Evolutionary conservation across 257 asterid species (phyloP).

Genomic region (Fraxinus quadrangulata): DNA sequence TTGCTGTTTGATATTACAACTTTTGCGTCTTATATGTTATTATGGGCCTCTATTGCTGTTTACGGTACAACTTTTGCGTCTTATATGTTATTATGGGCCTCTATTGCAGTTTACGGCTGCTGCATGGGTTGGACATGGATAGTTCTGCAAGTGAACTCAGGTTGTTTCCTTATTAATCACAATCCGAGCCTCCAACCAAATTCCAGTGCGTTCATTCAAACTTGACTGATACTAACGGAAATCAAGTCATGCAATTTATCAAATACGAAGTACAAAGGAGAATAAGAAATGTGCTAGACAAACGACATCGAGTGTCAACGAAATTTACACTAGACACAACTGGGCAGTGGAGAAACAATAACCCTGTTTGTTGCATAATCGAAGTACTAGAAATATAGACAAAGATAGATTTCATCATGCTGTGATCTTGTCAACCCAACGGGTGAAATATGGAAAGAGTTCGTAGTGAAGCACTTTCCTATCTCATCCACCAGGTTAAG

Average conservation of each 20-base stretch:
- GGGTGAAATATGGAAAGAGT: background rate
- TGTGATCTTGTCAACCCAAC: background rate
- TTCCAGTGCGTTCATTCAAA: background rate
- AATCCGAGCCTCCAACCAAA: no score
- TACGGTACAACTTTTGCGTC: no score
- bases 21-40: no score
- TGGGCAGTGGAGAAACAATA: background rate
- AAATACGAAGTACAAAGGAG: background rate
- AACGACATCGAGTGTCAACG: background rate
- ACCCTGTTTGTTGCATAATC: background rate
- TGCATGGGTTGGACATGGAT: no score
- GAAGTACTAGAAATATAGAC: background rate
- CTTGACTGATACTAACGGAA: no score
- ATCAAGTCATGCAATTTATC: no score
- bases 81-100: no score
- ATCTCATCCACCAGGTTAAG: conserved; percentile 2
- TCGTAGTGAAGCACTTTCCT: background rate
- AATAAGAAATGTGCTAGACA: background rate
- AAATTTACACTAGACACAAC: background rate
- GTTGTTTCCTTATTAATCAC: background rate
- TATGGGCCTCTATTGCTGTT: no score
- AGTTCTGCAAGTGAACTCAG: background rate
- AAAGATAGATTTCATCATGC: background rate
- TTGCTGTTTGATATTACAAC: background rate
- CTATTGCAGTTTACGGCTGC: no score